Evolutionary conservation across 2,329 filamentous ascomycete species (phyloP), one percentile per base, ranked within the genome.

Genomic region (Calonectria montana): DNA sequence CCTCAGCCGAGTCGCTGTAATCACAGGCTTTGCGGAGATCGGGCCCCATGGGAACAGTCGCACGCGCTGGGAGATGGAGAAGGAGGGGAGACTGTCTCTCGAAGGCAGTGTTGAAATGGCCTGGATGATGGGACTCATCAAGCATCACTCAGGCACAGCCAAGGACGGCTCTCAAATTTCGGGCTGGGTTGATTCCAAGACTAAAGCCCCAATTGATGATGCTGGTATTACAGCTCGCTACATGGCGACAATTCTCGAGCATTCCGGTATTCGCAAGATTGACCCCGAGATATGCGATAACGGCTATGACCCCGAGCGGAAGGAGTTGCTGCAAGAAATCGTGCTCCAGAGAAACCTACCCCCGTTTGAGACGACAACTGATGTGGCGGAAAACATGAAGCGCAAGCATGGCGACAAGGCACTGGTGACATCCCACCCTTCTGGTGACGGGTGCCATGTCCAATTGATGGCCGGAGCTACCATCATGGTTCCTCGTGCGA

Each of bases 81-180:
- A 97, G 1, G 92, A 96, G 77, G 97, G 97, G 82, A 91, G 98
- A 81, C 99, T 99, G 87, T 98, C 97, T 10, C 91, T 99, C 18
- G 97, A 99, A 84, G 97, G 97, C 29, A 98, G 97, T 80, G 93
- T 99, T 72, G 97, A 99, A 86, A 99, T 99, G 97, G 96, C 97
- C 37, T 99, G 97, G 97, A 95, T 99, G 84, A 99, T 98, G 96
- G 97, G 97, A 81, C 91, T 98, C 72, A 98, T 99, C 88, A 98
- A 96, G 89, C 97, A 99, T 84, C 94, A 98, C 88, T 98, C 98
- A 78, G 97, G 97, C 23, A 92, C 93, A 37, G 91, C 98, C 83
- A 99, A 99, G 88, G 97, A 96, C 83, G 94, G 97, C 87, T 93
- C 94, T 75, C 98, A 99, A 87, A 95, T 43, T 18, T 43, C 96